Percentiles rank a stretch among this genome's conserved stretches.
phyloP scores from a whole-genome alignment of 2,329 filamentous ascomycete species.

The Didymellaceae sp. region DNA sequence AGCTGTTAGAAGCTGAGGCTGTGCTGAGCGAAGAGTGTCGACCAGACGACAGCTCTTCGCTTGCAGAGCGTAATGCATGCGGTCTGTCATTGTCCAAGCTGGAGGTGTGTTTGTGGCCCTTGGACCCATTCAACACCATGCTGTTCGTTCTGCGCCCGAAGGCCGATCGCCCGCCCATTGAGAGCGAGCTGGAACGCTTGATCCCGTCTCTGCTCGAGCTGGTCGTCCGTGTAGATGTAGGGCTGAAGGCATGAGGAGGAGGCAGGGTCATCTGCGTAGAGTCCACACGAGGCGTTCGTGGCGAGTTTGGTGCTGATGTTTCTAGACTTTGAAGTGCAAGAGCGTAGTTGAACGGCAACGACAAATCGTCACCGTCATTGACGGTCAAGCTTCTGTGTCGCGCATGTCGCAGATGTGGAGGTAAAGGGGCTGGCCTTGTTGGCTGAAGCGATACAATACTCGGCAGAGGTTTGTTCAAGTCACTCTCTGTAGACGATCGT shows the following conservation, averaged over 20 bases:
- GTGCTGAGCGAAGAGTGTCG: constrained; percentile 39
- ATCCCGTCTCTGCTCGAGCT: constrained; percentile 28
- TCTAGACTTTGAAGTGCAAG: constrained; percentile 46
- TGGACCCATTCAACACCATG: constrained; percentile 29
- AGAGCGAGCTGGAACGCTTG: constrained; percentile 37
- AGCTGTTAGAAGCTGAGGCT: constrained; percentile 32
- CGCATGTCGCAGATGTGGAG: constrained; percentile 27
- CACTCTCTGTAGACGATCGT: constrained; percentile 25
- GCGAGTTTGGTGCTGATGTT: constrained; percentile 24
- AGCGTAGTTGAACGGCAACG: constrained; percentile 49
- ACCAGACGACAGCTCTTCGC: constrained; percentile 38
- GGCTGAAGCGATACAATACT: constrained; percentile 9
- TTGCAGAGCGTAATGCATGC: constrained; percentile 32
- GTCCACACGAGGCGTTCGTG: constrained; percentile 15
- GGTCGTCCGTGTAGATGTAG: constrained; percentile 30
- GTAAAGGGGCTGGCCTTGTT: constrained; percentile 6
- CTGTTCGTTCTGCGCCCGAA: constrained; percentile 31
- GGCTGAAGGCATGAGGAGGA: constrained; percentile 27
- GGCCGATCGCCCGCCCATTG: constrained; percentile 43
- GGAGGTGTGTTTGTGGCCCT: constrained; percentile 35
- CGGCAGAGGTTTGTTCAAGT: constrained; percentile 18
- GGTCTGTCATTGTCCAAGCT: constrained; percentile 35
- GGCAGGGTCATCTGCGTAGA: constrained; percentile 20
- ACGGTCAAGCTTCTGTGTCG: constrained; percentile 42
- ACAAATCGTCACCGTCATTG: constrained; percentile 43